These are phyloP conservation scores for Albizia julibrissin DNA, from an alignment of 306 rosid genomes.

Conservation along the genomic window DNA sequence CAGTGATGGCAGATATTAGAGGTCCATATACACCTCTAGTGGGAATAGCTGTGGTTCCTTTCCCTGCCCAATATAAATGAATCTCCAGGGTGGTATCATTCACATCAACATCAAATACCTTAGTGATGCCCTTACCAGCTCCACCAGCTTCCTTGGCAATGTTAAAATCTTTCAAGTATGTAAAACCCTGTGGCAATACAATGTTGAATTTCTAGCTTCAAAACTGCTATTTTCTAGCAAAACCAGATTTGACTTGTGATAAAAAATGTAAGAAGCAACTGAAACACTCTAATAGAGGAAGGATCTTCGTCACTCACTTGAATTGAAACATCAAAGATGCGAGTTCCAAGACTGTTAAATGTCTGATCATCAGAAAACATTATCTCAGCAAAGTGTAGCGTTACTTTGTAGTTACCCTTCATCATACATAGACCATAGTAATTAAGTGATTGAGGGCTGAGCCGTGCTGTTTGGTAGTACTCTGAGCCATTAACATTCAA, in stretches of 20 bases:
- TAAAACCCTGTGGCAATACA: constrained; percentile 47
- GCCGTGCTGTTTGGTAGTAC: not conserved
- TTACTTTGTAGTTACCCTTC: constrained; percentile 67
- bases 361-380: constrained; percentile 46
- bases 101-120: constrained; percentile 48
- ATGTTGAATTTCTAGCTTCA: constrained; percentile 1
- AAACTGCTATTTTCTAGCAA: not conserved
- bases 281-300: not conserved
- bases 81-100: constrained; percentile 63
- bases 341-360: constrained; percentile 53
- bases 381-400: constrained; percentile 79
- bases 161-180: constrained; percentile 56
- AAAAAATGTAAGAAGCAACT: not conserved
- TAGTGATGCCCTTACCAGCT: constrained; percentile 47
- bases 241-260: not conserved
- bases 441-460: constrained; percentile 48
- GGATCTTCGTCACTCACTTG: constrained; percentile 60
- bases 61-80: constrained; percentile 76
- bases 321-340: constrained; percentile 72
- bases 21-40: constrained; percentile 76
- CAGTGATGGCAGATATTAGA: constrained; percentile 74
- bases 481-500: not conserved
- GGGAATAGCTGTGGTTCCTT: constrained; percentile 78
- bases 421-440: constrained; percentile 74
- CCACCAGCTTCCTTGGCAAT: constrained; percentile 64